These are phyloP conservation scores for Penicillium goetzii DNA, from an alignment of 495 filamentous ascomycete species.

Conservation along the genomic window DNA sequence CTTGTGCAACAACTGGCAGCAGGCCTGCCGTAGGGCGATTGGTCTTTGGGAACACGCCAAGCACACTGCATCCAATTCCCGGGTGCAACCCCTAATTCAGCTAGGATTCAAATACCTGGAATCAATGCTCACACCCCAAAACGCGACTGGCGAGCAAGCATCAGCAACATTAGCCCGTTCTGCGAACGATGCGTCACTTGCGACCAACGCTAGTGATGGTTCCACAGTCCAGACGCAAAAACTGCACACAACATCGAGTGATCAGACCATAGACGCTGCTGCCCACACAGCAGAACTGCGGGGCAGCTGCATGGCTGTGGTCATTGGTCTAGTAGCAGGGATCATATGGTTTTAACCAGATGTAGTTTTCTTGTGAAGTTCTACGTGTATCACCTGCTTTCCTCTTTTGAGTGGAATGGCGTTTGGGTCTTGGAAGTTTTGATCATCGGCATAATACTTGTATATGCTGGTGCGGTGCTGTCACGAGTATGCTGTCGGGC, in stretches of 20 bases:
- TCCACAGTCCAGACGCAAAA: constrained; percentile 10
- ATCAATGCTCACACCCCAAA: constrained; percentile 9
- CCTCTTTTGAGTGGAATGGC: neutral
- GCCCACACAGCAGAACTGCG: constrained; percentile 36
- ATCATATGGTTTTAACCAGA: constrained; percentile 46
- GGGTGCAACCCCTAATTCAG: constrained; percentile 8
- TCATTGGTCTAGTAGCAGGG: constrained; percentile 45
- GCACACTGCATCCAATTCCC: constrained; percentile 3
- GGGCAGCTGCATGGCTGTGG: constrained; percentile 50
- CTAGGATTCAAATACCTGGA: constrained; percentile 10
- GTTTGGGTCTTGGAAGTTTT: neutral
- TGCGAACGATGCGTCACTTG: neutral
- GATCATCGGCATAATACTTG: constrained; percentile 1
- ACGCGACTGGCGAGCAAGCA: neutral
- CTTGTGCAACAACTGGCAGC: constrained; percentile 37
- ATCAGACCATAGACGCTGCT: constrained; percentile 35
- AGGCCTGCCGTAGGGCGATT: constrained; percentile 35
- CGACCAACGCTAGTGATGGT: constrained; percentile 9
- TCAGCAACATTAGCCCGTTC: constrained; percentile 5
- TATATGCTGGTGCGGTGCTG: constrained; percentile 30
- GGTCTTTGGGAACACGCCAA: constrained; percentile 17
- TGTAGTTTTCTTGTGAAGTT: neutral
- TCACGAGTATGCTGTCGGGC: constrained; percentile 27
- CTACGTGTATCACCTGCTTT: neutral
- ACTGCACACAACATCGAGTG: constrained; percentile 18